phyloP scores from a whole-genome alignment of 345 rosid genomes.

The Ailanthus altissimus region DNA sequence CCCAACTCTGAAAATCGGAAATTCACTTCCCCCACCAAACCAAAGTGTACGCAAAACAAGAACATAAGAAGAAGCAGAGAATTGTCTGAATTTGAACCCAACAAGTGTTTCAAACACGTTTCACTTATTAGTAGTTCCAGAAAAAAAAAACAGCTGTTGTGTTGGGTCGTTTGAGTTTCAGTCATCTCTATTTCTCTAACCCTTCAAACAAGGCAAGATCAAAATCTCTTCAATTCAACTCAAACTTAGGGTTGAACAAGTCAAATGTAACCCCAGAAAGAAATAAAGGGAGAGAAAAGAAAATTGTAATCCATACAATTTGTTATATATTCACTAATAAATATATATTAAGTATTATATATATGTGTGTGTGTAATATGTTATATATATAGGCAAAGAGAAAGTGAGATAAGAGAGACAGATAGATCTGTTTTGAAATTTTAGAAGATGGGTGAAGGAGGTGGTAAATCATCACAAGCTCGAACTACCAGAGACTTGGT shows the following conservation, averaged over 20 bases:
- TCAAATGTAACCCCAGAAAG: too few species aligned
- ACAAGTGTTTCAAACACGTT: background rate
- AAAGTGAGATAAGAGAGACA: background rate
- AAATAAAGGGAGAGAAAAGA: too few species aligned
- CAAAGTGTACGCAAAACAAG: too few species aligned
- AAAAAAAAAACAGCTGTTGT: too few species aligned
- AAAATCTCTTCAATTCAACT: background rate
- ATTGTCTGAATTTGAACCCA: background rate
- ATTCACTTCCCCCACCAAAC: too few species aligned
- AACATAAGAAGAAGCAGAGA: background rate
- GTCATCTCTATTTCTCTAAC: background rate
- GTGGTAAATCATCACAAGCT: conserved; percentile 38
- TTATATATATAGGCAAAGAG: background rate
- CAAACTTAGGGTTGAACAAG: too few species aligned
- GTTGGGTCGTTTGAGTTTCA: background rate
- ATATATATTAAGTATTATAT: background rate
- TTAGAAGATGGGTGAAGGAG: conserved; percentile 22
- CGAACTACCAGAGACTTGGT: conserved; percentile 42
- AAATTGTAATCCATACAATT: too few species aligned
- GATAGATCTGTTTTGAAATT: conserved; percentile 34
- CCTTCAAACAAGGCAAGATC: conserved; percentile 17
- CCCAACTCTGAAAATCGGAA: too few species aligned
- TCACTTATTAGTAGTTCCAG: background rate
- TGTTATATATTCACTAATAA: background rate
- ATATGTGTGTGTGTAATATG: background rate